phyloP scores from a whole-genome alignment of 2,329 filamentous ascomycete genomes.

The Ophiocordyceps australis region DNA sequence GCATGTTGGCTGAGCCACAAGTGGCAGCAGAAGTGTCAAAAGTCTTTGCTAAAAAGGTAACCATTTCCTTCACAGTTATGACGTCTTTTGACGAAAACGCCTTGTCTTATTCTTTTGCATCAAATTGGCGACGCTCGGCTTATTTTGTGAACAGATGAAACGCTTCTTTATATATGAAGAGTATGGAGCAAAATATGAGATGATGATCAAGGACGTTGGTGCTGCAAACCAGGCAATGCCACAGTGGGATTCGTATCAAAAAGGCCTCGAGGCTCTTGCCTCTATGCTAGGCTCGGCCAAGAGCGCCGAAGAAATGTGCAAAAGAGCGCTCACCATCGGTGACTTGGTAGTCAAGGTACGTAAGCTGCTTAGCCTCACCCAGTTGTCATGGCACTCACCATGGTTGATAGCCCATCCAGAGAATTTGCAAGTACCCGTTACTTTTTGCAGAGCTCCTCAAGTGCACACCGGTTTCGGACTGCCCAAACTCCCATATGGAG shows the following conservation, averaged over 20 bases:
- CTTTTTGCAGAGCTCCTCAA: slow-evolving; percentile 72
- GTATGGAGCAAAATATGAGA: slow-evolving; percentile 77
- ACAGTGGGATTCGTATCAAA: slow-evolving; percentile 65
- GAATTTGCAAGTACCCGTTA: slow-evolving; percentile 79
- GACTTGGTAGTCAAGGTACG: slow-evolving; percentile 80
- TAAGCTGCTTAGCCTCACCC: not conserved
- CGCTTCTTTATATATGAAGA: slow-evolving; percentile 80
- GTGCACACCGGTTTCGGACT: slow-evolving; percentile 69
- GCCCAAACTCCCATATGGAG: slow-evolving; percentile 64
- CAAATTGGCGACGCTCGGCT: too few species aligned
- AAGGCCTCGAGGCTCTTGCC: slow-evolving; percentile 68
- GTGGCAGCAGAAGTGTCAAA: slow-evolving; percentile 42
- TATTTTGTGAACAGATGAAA: slow-evolving; percentile 42
- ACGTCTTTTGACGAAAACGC: not conserved
- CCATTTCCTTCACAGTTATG: not conserved
- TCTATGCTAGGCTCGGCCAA: slow-evolving; percentile 57
- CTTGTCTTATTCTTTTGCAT: too few species aligned
- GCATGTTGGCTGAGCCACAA: slow-evolving; percentile 37
- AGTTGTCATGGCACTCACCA: not conserved
- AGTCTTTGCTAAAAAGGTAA: slow-evolving; percentile 40
- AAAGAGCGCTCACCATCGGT: slow-evolving; percentile 63
- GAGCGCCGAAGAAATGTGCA: slow-evolving; percentile 39
- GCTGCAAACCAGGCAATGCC: slow-evolving; percentile 49
- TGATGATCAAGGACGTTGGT: slow-evolving; percentile 63
- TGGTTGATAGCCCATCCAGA: slow-evolving; percentile 59